Evolutionary conservation across 352 stramenopile species (phyloP).

Genomic region (Phytophthora hybrid): DNA sequence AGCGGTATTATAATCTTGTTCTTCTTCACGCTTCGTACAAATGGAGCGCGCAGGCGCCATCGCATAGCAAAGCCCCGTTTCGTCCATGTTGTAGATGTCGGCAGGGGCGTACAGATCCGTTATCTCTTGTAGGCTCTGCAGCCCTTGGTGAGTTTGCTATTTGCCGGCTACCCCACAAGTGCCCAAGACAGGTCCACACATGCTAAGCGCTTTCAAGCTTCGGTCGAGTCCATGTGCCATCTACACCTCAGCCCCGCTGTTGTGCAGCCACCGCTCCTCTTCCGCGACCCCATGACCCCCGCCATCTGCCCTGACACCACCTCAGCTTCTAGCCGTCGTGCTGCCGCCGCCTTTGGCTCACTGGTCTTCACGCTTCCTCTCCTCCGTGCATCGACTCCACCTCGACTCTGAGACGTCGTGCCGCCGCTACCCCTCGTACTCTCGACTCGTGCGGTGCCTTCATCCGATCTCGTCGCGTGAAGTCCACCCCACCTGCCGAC

Average conservation of each 20-base stretch:
- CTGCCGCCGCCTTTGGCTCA: neutral
- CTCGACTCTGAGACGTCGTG: too few relatives aligned
- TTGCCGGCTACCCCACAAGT: neutral
- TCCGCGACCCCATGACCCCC: neutral
- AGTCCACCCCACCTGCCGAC: too few relatives aligned
- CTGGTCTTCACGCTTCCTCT: too few relatives aligned
- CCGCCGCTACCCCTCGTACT: too few relatives aligned
- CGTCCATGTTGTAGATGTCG: slow-evolving; percentile 4
- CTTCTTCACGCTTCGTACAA: neutral
- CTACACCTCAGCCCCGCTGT: neutral
- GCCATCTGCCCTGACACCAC: slow-evolving; percentile 1
- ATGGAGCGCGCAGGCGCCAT: neutral
- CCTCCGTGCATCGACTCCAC: too few relatives aligned
- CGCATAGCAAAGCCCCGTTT: neutral
- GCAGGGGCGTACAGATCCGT: slow-evolving; percentile 6
- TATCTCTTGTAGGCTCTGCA: neutral
- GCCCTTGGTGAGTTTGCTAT: neutral
- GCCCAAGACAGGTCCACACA: slow-evolving; percentile 5
- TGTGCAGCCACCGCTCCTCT: neutral
- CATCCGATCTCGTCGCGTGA: too few relatives aligned
- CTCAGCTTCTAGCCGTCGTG: neutral
- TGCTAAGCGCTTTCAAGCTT: slow-evolving; percentile 5
- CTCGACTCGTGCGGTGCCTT: too few relatives aligned
- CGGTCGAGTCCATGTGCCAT: neutral
- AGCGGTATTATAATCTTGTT: neutral